Conservation (phyloP, 441 rosid species). For the Pelargonium exstipulatum region DNA sequence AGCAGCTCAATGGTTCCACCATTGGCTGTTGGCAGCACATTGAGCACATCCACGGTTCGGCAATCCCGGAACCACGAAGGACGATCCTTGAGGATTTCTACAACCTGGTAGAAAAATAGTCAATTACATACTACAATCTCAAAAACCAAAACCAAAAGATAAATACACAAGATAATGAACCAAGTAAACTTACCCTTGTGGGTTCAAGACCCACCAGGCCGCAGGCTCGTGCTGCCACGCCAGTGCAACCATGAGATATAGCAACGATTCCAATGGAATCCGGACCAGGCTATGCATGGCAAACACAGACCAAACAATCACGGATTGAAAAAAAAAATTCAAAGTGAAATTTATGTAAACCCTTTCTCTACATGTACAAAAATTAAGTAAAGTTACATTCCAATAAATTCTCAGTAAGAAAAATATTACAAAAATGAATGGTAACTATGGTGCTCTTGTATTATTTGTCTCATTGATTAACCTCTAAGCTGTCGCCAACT, state of each 20-base stretch:
- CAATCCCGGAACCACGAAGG: conserved; percentile 98
- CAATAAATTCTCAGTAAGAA: too few species aligned
- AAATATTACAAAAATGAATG: too few species aligned
- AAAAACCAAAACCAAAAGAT: background rate
- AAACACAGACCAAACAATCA: conserved; percentile 96
- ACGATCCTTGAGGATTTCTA: conserved; percentile 97
- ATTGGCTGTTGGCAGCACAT: conserved; percentile 91
- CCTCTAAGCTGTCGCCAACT: too few species aligned
- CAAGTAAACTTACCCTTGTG: conserved; percentile 47
- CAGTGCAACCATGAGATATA: conserved; percentile 91
- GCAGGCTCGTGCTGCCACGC: conserved; percentile 83
- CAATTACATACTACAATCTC: background rate
- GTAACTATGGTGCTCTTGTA: too few species aligned
- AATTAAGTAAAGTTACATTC: too few species aligned
- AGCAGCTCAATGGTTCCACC: conserved; percentile 98
- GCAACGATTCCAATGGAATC: conserved; percentile 90
- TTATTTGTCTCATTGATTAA: too few species aligned
- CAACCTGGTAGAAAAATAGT: conserved; percentile 45
- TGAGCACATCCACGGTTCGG: conserved; percentile 94
- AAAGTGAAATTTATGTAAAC: too few species aligned
- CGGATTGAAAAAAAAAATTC: conserved; percentile 53
- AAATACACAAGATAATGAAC: background rate
- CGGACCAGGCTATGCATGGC: conserved; percentile 90
- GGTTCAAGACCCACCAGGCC: conserved; percentile 99
- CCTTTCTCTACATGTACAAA: too few species aligned